These are phyloP conservation scores for Gaeumannomyces tritici DNA, from an alignment of 2,329 filamentous ascomycete genomes.

Conservation along the genomic window DNA sequence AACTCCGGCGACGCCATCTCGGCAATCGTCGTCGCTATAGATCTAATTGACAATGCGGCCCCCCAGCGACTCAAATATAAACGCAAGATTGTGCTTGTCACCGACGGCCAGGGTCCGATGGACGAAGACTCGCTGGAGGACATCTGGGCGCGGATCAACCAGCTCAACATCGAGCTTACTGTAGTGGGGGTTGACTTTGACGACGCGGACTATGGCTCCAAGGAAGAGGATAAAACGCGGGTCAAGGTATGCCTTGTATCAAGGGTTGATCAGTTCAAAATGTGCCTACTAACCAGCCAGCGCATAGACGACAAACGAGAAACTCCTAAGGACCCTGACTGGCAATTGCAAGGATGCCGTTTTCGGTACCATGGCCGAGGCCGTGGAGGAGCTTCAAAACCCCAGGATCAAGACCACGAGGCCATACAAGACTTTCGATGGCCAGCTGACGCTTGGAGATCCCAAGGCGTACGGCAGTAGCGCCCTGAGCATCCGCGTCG, in stretches of 20 bases:
- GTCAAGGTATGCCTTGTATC: conserved; percentile 45
- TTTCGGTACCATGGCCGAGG: conserved; percentile 80
- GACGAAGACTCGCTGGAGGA: conserved; percentile 61
- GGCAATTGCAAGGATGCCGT: conserved; percentile 58
- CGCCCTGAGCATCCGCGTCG: conserved; percentile 74
- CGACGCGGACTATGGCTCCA: conserved; percentile 78
- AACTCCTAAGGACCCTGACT: conserved; percentile 51
- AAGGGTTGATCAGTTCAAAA: conserved; percentile 9
- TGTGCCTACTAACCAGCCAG: background rate
- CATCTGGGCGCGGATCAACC: conserved; percentile 65
- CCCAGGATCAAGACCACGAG: conserved; percentile 69
- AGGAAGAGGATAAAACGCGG: conserved; percentile 75
- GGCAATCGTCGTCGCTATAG: conserved; percentile 73
- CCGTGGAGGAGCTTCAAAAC: conserved; percentile 67
- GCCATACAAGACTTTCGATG: conserved; percentile 71
- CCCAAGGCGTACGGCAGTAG: conserved; percentile 55
- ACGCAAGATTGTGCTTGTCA: conserved; percentile 74
- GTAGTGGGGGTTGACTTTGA: conserved; percentile 93
- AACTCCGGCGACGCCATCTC: conserved; percentile 75
- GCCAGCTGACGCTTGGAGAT: conserved; percentile 71
- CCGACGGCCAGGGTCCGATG: conserved; percentile 66
- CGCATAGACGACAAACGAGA: conserved; percentile 59
- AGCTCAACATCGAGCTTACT: conserved; percentile 66
- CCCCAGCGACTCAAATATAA: conserved; percentile 78
- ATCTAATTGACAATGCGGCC: conserved; percentile 66